Base-by-base conservation (phyloP, 2,329 filamentous ascomycete species). In the Lachnellula occidentalis region DNA sequence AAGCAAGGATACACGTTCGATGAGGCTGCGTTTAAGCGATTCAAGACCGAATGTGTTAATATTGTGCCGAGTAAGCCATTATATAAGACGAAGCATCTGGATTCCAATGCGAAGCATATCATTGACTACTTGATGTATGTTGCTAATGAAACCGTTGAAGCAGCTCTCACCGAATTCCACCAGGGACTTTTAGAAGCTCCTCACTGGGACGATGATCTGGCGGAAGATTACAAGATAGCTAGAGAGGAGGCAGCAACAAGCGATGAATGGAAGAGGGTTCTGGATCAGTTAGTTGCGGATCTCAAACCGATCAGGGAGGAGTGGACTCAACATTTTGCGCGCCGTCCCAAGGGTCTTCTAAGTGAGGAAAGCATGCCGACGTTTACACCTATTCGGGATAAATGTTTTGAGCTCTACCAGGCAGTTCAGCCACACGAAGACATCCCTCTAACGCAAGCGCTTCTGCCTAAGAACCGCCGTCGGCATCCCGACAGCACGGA, bases 101-200 rank as follows among this genome's bases (percentile, higher is more conserved):
- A 57, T 1, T 17, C 14, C 0, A 37, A 50, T 57, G 21, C 71
- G 52, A 60, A 58, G 36, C 80, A 87, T 53, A 79, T 88, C 3
- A 74, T 87, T 5, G 86, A 90, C 63, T 74, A 77, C 37, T 71
- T 90, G 7, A 83, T 80, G 58, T 86, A 83, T 17, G 71, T 83
- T 2, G 77, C 81, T 0, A 67, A 75, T 12, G 67, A 53, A 2
- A 71, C 71, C 21, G 67, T 73, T n/a, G 56, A 65, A 1, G 61
- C 66, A 15, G 70, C 70, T 0, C 56, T 70, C 8, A 47, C 52
- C 0, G 50, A 56, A 1, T 64, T 76, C 11, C 51, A 66, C 3
- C 47, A 64, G 0, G 45, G 37, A 5, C 54, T 68, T 3, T 41
- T 24, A 14, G 37, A 55, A 2, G 50, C 50, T 14, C 47, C 50